Evolutionary conservation across 495 filamentous ascomycete species (phyloP).

Genomic region (Penicillium cinerascens): DNA sequence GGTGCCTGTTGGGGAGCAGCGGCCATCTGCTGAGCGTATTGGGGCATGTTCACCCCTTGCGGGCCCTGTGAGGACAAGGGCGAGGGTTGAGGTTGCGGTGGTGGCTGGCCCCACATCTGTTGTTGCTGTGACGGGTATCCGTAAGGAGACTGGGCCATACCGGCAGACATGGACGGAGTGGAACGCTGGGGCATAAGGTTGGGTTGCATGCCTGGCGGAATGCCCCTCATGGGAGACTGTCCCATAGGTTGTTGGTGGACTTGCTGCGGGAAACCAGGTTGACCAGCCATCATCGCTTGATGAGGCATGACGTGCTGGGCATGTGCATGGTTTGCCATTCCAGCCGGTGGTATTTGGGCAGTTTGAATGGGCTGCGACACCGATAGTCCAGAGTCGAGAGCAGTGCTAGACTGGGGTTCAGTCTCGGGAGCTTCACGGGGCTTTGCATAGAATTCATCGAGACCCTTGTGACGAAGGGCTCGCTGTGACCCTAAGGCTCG

Average conservation of each 20-base stretch:
- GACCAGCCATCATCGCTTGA: slow-evolving; percentile 40
- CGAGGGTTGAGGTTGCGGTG: slow-evolving; percentile 52
- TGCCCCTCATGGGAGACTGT: slow-evolving; percentile 43
- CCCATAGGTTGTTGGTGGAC: slow-evolving; percentile 39
- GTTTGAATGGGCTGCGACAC: slow-evolving; percentile 46
- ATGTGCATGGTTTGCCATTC: slow-evolving; percentile 38
- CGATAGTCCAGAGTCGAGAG: slow-evolving; percentile 47
- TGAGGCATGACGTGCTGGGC: slow-evolving; percentile 39
- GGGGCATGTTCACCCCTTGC: slow-evolving; percentile 43
- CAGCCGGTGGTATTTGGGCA: slow-evolving; percentile 36
- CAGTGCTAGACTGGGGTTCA: slow-evolving; percentile 44
- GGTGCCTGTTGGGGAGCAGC: slow-evolving; percentile 39
- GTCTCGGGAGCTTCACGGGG: slow-evolving; percentile 69
- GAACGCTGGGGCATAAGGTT: slow-evolving; percentile 46
- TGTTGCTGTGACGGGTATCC: slow-evolving; percentile 47
- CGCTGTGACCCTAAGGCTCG: slow-evolving; percentile 73
- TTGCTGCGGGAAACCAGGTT: slow-evolving; percentile 33
- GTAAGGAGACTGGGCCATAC: slow-evolving; percentile 41
- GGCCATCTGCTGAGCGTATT: slow-evolving; percentile 43
- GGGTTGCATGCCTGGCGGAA: slow-evolving; percentile 41
- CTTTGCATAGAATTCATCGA: slow-evolving; percentile 72
- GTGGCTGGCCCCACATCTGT: slow-evolving; percentile 53
- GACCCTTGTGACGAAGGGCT: slow-evolving; percentile 66
- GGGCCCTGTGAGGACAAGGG: slow-evolving; percentile 39
- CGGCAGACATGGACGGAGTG: slow-evolving; percentile 38